Evolutionary conservation across 371 early-diverging fungal genomes (phyloP).

Genomic region (Nematocida sp.): DNA sequence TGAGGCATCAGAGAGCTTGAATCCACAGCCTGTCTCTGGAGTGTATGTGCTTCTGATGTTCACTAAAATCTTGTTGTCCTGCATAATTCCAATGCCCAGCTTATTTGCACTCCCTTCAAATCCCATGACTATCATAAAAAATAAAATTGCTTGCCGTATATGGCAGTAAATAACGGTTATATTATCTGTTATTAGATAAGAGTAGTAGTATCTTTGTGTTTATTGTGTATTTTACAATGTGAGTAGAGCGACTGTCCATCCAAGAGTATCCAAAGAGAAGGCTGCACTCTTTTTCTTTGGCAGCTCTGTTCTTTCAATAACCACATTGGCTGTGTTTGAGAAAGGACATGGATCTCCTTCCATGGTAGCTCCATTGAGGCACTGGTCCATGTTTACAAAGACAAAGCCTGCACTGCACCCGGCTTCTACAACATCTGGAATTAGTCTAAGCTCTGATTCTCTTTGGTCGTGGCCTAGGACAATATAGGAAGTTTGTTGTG

Average conservation of each 20-base stretch:
- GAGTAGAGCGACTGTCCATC: conserved; percentile 5
- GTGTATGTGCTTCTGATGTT: conserved; percentile 88
- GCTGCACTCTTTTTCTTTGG: conserved; percentile 16
- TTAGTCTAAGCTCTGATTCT: conserved; percentile 53
- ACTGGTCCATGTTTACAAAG: conserved; percentile 61
- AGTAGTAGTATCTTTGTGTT: background rate
- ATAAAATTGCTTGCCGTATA: conserved; percentile 5
- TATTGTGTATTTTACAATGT: background rate
- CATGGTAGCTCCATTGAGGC: conserved; percentile 53
- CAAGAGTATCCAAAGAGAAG: background rate
- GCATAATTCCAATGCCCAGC: conserved; percentile 89
- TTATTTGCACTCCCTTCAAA: conserved; percentile 97
- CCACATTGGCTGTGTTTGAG: background rate
- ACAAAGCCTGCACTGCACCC: conserved; percentile 54
- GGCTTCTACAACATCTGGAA: conserved; percentile 56
- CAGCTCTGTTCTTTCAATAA: background rate
- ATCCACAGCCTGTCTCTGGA: conserved; percentile 91
- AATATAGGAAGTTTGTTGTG: conserved; percentile 61
- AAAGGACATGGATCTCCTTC: background rate
- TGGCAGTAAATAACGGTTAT: background rate
- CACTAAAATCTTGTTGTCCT: conserved; percentile 73
- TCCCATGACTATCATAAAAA: conserved; percentile 60
- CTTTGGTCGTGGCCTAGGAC: conserved; percentile 59
- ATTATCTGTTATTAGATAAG: background rate
- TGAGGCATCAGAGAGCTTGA: conserved; percentile 88